These are phyloP conservation scores for Podaxis sp. DNA, from an alignment of 768 basidiomycete genomes.

Conservation along the genomic window DNA sequence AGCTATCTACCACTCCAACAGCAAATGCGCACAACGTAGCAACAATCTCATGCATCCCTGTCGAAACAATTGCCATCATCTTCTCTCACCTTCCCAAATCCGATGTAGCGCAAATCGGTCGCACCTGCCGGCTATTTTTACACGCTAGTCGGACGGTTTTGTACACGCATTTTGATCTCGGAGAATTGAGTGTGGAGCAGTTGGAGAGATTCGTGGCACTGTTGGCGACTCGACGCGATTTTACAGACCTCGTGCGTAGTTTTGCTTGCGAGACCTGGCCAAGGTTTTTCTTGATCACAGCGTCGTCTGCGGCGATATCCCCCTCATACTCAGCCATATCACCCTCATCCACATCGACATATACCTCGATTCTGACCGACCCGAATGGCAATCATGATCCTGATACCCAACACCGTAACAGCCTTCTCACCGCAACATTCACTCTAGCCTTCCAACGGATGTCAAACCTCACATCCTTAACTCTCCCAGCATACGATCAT, in stretches of 20 bases:
- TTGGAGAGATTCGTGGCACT: constrained; percentile 36
- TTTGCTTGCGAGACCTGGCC: constrained; percentile 46
- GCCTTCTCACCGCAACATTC: constrained; percentile 39
- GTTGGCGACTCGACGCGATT: constrained; percentile 37
- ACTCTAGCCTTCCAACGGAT: constrained; percentile 46
- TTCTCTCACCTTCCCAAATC: constrained; percentile 34
- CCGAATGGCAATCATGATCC: constrained; percentile 11
- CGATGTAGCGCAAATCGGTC: constrained; percentile 28
- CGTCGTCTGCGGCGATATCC: not conserved
- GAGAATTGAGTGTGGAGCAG: constrained; percentile 27
- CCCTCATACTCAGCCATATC: not conserved
- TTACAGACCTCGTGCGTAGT: constrained; percentile 39
- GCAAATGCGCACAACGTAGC: not conserved
- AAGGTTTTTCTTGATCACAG: constrained; percentile 29
- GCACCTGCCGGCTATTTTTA: constrained; percentile 33
- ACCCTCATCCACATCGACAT: not conserved
- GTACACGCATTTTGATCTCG: constrained; percentile 35
- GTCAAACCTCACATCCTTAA: constrained; percentile 40
- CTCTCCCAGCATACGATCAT: constrained; percentile 42
- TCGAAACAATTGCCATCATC: constrained; percentile 33
- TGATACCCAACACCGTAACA: constrained; percentile 25
- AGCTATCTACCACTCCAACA: not conserved
- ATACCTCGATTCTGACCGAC: not conserved
- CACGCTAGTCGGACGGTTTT: constrained; percentile 31
- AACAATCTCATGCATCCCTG: constrained; percentile 25